These are phyloP conservation scores for Vigna hirtella DNA, from an alignment of 306 rosid genomes.

Conservation along the genomic window DNA sequence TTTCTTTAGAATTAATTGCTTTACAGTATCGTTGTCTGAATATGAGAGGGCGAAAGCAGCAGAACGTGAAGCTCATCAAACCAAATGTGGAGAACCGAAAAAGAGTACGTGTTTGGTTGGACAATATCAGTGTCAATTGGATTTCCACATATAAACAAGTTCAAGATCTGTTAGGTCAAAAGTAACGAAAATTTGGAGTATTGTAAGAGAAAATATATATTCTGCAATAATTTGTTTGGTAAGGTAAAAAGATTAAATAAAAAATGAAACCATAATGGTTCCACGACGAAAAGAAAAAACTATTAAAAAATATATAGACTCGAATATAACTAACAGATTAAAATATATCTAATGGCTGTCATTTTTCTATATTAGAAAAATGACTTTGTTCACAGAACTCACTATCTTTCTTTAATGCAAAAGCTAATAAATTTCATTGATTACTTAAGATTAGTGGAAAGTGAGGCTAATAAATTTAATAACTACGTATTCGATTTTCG, in stretches of 20 bases:
- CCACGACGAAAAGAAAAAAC: background rate
- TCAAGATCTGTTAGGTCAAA: background rate
- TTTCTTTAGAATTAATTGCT: too few species aligned
- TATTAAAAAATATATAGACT: background rate
- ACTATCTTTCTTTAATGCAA: too few species aligned
- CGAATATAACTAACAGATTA: too few species aligned
- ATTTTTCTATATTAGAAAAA: too few species aligned
- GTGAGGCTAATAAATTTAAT: too few species aligned
- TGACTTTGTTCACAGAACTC: too few species aligned
- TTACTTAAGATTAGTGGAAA: too few species aligned
- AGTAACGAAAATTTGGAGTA: background rate
- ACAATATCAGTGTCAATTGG: background rate
- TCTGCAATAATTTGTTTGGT: background rate
- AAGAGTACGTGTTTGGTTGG: background rate
- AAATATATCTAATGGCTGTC: too few species aligned
- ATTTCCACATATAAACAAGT: background rate
- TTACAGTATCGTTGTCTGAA: too few species aligned
- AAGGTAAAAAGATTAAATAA: background rate
- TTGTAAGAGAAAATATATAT: background rate
- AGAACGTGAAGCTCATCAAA: background rate
- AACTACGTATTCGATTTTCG: too few species aligned
- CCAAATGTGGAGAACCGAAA: constrained; percentile 34
- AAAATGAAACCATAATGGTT: background rate
- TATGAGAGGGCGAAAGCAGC: too few species aligned
- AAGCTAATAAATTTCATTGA: too few species aligned